Conservation (phyloP, 208 protist genomes). For the Lotmaria passim region DNA sequence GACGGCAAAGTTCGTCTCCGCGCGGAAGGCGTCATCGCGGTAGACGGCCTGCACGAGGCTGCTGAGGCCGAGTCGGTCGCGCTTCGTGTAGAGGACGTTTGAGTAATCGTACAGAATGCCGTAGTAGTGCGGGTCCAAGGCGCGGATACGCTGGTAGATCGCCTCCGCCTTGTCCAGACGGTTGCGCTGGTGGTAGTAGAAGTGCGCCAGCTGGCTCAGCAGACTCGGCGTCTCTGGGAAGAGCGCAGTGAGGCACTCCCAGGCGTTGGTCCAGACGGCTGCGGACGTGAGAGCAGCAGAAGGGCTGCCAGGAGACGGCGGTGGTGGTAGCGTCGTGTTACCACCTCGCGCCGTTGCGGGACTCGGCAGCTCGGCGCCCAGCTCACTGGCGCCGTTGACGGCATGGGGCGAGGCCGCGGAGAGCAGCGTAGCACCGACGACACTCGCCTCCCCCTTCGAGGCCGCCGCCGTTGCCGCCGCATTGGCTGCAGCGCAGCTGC, state of each 20-base stretch:
- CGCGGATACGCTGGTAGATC: constrained; percentile 89
- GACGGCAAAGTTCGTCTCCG: constrained; percentile 97
- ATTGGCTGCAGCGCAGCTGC: constrained; percentile 13
- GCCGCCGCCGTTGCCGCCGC: background rate
- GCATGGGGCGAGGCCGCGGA: constrained; percentile 1
- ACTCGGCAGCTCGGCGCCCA: background rate
- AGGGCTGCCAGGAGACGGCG: background rate
- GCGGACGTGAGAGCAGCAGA: no score
- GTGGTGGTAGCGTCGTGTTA: background rate
- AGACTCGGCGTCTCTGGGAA: constrained; percentile 83
- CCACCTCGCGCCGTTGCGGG: background rate
- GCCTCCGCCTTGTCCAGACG: constrained; percentile 79
- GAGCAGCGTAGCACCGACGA: background rate
- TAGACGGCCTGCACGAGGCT: constrained; percentile 93
- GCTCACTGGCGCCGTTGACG: background rate
- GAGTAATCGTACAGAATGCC: constrained; percentile 95
- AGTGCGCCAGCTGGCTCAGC: constrained; percentile 81
- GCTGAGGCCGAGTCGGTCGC: constrained; percentile 85
- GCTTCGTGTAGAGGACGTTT: constrained; percentile 97
- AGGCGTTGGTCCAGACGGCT: constrained; percentile 54
- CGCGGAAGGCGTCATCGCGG: constrained; percentile 93
- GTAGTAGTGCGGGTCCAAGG: constrained; percentile 89
- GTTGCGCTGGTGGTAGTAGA: constrained; percentile 89
- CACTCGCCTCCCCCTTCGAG: background rate
- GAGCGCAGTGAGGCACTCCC: constrained; percentile 58